phyloP scores from a whole-genome alignment of 495 filamentous ascomycete species.

The Sabuloglossum arenarium region DNA sequence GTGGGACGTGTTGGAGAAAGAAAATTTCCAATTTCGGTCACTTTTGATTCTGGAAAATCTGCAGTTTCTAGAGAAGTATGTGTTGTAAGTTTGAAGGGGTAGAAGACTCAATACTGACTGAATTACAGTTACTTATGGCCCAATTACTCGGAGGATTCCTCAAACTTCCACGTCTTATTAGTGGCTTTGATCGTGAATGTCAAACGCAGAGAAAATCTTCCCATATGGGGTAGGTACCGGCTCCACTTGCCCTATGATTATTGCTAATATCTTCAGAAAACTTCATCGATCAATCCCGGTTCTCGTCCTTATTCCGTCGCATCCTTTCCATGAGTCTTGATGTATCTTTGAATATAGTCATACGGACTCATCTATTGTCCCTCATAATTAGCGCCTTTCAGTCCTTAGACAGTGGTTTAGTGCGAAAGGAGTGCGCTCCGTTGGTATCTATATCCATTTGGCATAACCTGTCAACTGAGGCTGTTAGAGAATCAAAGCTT shows the following conservation, averaged over 20 bases:
- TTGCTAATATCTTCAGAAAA: conserved; percentile 28
- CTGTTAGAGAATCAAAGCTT: conserved; percentile 43
- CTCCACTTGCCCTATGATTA: not conserved
- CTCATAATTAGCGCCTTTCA: conserved; percentile 87
- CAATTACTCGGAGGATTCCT: conserved; percentile 69
- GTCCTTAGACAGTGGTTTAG: conserved; percentile 71
- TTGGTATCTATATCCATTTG: conserved; percentile 88
- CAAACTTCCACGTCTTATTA: conserved; percentile 75
- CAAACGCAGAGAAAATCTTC: conserved; percentile 68
- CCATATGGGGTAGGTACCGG: conserved; percentile 50
- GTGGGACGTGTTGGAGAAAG: conserved; percentile 74
- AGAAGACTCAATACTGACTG: conserved; percentile 7
- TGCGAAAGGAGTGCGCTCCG: conserved; percentile 89
- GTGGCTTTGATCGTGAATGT: conserved; percentile 70
- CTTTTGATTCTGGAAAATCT: conserved; percentile 74
- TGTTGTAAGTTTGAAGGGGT: not conserved
- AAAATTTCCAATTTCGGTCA: conserved; percentile 52
- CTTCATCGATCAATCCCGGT: conserved; percentile 62
- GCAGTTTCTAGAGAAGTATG: conserved; percentile 72
- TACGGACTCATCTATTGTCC: conserved; percentile 60
- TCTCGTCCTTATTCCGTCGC: conserved; percentile 79
- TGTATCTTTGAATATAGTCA: conserved; percentile 39
- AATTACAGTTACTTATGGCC: conserved; percentile 71
- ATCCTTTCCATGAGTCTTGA: conserved; percentile 80
- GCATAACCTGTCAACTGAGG: conserved; percentile 68